Conservation (phyloP, 129 eudicot species). For the Smallanthus sonchifolius region DNA sequence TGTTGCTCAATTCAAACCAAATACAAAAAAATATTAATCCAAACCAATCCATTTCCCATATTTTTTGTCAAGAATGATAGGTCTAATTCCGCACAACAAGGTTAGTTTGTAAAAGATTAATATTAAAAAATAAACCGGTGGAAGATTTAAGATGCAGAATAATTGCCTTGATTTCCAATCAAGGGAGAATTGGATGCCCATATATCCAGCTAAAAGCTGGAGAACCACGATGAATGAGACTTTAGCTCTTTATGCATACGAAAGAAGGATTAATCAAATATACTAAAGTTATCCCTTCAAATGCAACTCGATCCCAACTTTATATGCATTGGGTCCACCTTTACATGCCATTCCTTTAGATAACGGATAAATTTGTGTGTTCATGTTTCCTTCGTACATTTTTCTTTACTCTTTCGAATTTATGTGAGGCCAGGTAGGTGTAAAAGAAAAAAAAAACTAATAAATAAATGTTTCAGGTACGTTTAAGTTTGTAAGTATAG, state of each 20-base stretch:
- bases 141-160: neutral
- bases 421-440: no score
- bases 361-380: neutral
- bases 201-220: neutral
- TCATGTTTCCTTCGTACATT: neutral
- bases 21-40: no score
- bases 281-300: neutral
- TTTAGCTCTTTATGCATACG: neutral
- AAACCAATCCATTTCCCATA: no score
- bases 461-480: no score
- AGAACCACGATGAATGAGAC: constrained; percentile 6
- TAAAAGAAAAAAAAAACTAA: no score
- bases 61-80: no score
- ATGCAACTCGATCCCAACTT: neutral
- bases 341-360: neutral
- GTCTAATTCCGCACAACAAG: no score
- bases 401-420: neutral
- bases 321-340: neutral
- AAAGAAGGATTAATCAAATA: neutral
- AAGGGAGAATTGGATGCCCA: neutral
- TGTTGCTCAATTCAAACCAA: no score
- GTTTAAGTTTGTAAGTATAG: no score
- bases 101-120: no score
- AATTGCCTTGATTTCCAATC: neutral
- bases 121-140: neutral